Evolutionary conservation across 1,284 basidiomycete species (phyloP).

Genomic region (Rhizoctonia solani): DNA sequence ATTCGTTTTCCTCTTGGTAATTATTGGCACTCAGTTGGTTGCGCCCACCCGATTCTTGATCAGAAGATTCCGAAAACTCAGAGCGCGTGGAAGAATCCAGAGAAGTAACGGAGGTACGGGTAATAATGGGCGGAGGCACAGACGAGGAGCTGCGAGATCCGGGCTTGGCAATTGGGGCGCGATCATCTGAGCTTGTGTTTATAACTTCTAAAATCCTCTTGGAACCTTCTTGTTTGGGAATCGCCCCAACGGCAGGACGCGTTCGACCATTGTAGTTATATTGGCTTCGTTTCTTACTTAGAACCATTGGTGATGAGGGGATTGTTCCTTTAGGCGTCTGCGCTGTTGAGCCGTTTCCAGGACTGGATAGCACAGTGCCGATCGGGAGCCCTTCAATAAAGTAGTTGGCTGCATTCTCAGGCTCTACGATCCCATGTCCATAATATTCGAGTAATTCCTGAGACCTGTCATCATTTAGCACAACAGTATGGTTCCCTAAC

Average conservation of each 20-base stretch:
- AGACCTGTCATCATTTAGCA: not conserved
- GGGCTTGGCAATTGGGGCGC: too few relatives aligned
- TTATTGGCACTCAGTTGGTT: too few relatives aligned
- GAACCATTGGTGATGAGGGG: not conserved
- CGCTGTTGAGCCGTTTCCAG: not conserved
- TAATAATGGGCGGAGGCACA: not conserved
- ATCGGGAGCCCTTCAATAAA: not conserved
- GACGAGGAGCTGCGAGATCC: constrained; percentile 19
- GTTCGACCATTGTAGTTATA: not conserved
- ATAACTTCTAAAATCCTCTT: too few relatives aligned
- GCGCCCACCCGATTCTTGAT: not conserved
- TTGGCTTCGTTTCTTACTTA: not conserved
- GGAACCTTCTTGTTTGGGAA: too few relatives aligned
- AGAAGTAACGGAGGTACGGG: not conserved
- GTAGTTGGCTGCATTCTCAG: not conserved
- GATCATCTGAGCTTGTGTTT: too few relatives aligned
- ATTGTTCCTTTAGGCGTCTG: not conserved
- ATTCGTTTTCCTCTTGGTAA: too few relatives aligned
- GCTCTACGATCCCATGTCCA: not conserved
- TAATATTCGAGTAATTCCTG: constrained; percentile 18
- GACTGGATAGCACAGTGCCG: constrained; percentile 14
- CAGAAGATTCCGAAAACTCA: constrained; percentile 7
- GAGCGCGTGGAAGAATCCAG: not conserved
- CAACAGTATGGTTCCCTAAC: constrained; percentile 3
- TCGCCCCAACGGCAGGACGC: not conserved